A percentile compares a stretch with the other conserved stretches of the same genome.
Evolutionary conservation across 75 land plant species (phyloP).

Genomic region (Cryptomeria japonica): DNA sequence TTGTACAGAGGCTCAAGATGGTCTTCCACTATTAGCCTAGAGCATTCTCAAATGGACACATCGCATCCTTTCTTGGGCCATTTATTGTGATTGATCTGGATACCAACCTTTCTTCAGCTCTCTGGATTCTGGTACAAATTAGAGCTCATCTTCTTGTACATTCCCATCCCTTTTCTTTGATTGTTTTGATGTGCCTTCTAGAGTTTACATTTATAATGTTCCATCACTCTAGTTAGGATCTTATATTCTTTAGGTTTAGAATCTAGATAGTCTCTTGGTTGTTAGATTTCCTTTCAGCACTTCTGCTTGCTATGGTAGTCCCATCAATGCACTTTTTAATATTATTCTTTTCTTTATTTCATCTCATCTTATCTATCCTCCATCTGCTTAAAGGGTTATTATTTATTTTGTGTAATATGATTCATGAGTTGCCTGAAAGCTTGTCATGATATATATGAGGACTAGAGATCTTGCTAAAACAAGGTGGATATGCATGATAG

Average conservation of each 20-base stretch:
- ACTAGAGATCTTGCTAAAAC: neutral
- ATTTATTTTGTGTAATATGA: neutral
- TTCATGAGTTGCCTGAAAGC: neutral
- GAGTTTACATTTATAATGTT: neutral
- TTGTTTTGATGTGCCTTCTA: neutral
- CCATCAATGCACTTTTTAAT: neutral
- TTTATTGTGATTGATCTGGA: neutral
- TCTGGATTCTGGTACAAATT: neutral
- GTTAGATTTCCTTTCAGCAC: neutral
- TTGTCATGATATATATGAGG: neutral
- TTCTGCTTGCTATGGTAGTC: neutral
- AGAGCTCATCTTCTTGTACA: neutral
- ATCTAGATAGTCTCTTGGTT: neutral
- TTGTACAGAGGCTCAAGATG: neutral
- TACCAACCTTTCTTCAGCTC: neutral
- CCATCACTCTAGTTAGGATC: neutral
- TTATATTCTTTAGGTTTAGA: neutral
- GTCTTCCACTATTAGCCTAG: neutral
- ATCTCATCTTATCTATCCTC: neutral
- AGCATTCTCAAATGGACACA: neutral
- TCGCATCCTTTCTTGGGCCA: neutral
- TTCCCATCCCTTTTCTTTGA: neutral
- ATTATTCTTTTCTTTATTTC: neutral
- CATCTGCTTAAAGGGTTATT: neutral
- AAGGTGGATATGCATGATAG: neutral